phyloP scores from a whole-genome alignment of 83 land plant species.

The Diphasiastrum complanatum region DNA sequence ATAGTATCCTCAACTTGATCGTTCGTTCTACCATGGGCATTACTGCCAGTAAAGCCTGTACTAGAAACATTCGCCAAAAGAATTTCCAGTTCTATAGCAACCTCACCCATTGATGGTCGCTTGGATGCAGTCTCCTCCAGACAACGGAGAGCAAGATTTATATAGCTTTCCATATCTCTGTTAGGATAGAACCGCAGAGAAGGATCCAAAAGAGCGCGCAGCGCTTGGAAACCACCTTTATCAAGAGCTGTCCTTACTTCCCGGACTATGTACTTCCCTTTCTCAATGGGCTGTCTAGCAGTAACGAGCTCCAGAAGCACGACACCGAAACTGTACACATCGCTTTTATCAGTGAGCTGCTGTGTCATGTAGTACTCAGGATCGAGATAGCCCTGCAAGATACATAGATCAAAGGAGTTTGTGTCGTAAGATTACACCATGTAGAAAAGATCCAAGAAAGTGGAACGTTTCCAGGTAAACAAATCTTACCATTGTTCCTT shows the following conservation, averaged over 20 bases:
- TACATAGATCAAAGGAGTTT: neutral
- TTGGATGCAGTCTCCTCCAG: conserved; percentile 56
- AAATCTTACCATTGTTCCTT: conserved; percentile 51
- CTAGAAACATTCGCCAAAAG: conserved; percentile 21
- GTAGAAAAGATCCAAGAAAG: too few relatives aligned
- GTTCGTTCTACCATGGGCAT: neutral
- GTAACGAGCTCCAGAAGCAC: conserved; percentile 78
- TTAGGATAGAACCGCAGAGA: conserved; percentile 23
- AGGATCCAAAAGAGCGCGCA: conserved; percentile 53
- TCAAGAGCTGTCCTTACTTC: conserved; percentile 50
- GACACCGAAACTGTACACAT: conserved; percentile 87
- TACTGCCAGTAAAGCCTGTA: neutral
- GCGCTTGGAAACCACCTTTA: conserved; percentile 24
- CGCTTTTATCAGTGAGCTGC: conserved; percentile 78
- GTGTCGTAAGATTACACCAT: too few relatives aligned
- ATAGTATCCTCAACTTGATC: neutral
- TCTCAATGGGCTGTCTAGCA: conserved; percentile 53
- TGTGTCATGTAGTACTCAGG: conserved; percentile 91
- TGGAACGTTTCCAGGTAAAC: too few relatives aligned
- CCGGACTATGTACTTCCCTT: conserved; percentile 68
- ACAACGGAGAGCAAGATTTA: conserved; percentile 62
- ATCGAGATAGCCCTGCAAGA: conserved; percentile 73
- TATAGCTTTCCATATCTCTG: conserved; percentile 37
- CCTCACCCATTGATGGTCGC: conserved; percentile 69
- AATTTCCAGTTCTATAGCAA: conserved; percentile 62